These are phyloP conservation scores for Sechiopsis laciniata DNA, from an alignment of 306 rosid species.

Conservation along the genomic window DNA sequence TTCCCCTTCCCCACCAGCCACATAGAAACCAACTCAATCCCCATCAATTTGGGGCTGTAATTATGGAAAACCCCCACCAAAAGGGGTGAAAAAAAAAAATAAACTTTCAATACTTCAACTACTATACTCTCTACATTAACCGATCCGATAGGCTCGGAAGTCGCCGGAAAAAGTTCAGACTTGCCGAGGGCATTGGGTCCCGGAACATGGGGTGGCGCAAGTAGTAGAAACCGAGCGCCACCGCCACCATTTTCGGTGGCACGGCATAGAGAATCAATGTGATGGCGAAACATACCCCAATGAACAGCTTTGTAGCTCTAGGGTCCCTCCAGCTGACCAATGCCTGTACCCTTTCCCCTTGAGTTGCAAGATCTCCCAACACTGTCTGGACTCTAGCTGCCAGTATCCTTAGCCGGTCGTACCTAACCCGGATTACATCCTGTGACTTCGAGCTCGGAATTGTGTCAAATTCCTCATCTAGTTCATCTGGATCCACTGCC, in stretches of 20 bases:
- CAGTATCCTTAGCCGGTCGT: constrained; percentile 70
- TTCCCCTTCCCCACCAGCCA: constrained; percentile 22
- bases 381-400: constrained; percentile 87
- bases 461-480: constrained; percentile 85
- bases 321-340: constrained; percentile 93
- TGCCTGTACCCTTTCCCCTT: constrained; percentile 85
- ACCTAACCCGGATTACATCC: constrained; percentile 55
- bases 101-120: constrained; percentile 7
- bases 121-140: constrained; percentile 61
- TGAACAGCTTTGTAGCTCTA: constrained; percentile 60
- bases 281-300: constrained; percentile 39
- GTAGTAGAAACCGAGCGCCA: constrained; percentile 73
- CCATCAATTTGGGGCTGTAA: constrained; percentile 22
- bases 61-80: constrained; percentile 22
- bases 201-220: constrained; percentile 59
- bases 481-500: constrained; percentile 69
- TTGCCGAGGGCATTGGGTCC: constrained; percentile 45
- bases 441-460: constrained; percentile 78
- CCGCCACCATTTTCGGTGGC: constrained; percentile 75
- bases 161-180: constrained; percentile 48
- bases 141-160: constrained; percentile 87
- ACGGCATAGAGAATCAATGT: constrained; percentile 35
- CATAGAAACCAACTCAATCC: background rate
- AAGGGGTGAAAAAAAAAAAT: background rate
- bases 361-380: constrained; percentile 90